Evolutionary conservation across 2,329 filamentous ascomycete genomes (phyloP), one percentile per base, ranked within the genome.

Genomic region (Sporothrix brunneoviolacea): DNA sequence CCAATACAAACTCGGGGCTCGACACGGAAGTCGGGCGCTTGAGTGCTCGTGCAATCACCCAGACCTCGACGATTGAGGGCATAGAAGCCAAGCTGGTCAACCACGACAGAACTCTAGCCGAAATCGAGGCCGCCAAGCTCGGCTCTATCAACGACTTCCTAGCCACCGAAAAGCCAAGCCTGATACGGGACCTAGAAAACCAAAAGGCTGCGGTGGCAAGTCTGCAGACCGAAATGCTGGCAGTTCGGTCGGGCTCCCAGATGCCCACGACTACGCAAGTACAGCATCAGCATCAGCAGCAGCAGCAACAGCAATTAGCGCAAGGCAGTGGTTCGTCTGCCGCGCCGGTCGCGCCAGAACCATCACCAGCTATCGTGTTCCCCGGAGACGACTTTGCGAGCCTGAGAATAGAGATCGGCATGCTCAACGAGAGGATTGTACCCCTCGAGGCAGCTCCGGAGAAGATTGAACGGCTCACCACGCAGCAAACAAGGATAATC

Each of bases 351-450:
- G n/a, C n/a, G n/a, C n/a, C n/a, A n/a, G n/a, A n/a, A n/a, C n/a
- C n/a, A n/a, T n/a, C 28, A 3, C 3, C 42, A 4, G 36, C 48
- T 1, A 27, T 50, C 9, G 21, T 22, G 1, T 57, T 57, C 28
- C 55, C 54, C 2, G 55, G 54, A 2, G 55, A 57, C 43, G 56
- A 57, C 27, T 52, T 57, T 18, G 15, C 35, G 12, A 57, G 45
- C 21, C 41, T 57, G 22, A 45, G 54, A 4, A 43, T 35, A 4
- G 52, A 54, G 10, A 56, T 56, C 18, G 49, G 41, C 15, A n/a
- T 19, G 10, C 24, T 57, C 19, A 49, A 43, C 18, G 47, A 54
- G n/a, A 36, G 33, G n/a, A 9, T 55, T 12, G 8, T 9, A 8
- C 27, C n/a, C 7, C 28, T 57, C 2, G 46, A 46, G 13, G 16